Evolutionary conservation across 768 basidiomycete species (phyloP).

Genomic region (Rhizopogon vinicolor): DNA sequence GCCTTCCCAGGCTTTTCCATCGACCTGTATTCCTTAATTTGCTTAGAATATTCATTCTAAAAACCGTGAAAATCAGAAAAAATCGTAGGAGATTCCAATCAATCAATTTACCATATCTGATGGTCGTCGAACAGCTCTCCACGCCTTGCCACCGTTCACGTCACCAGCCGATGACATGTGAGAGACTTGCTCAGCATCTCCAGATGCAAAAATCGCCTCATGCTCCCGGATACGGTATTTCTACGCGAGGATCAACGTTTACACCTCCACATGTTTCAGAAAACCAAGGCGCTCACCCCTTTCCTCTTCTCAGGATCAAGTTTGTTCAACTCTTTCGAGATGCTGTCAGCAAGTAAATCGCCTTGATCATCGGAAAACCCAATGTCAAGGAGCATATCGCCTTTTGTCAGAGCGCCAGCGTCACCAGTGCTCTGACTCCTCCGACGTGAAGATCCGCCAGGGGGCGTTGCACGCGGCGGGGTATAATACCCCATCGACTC

Average conservation of each 20-base stretch:
- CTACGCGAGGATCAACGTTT: conserved; percentile 28
- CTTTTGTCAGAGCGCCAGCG: conserved; percentile 40
- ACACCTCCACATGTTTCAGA: conserved; percentile 6
- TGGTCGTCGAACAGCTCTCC: conserved; percentile 83
- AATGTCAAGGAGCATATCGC: conserved; percentile 33
- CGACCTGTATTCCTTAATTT: conserved; percentile 76
- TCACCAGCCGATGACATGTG: conserved; percentile 77
- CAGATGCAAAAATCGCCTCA: conserved; percentile 77
- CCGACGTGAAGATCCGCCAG: conserved; percentile 52
- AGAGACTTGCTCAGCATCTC: conserved; percentile 65
- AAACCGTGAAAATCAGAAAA: conserved; percentile 3
- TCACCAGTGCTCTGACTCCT: conserved; percentile 81
- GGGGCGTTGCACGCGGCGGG: conserved; percentile 22
- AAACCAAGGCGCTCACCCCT: conserved; percentile 16
- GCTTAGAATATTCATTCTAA: conserved; percentile 91
- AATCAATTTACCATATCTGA: conserved; percentile 80
- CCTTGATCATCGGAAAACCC: conserved; percentile 38
- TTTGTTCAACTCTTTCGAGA: conserved; percentile 68
- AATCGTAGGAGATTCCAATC: background rate
- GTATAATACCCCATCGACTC: conserved; percentile 33
- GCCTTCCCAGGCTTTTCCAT: conserved; percentile 77
- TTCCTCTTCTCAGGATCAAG: conserved; percentile 32
- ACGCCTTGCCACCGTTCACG: conserved; percentile 74
- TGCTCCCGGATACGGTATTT: conserved; percentile 82
- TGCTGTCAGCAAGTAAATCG: conserved; percentile 60